Evolutionary conservation across 805 yeast species (phyloP).

Genomic region (Saccharomycopsis fibuligera): DNA sequence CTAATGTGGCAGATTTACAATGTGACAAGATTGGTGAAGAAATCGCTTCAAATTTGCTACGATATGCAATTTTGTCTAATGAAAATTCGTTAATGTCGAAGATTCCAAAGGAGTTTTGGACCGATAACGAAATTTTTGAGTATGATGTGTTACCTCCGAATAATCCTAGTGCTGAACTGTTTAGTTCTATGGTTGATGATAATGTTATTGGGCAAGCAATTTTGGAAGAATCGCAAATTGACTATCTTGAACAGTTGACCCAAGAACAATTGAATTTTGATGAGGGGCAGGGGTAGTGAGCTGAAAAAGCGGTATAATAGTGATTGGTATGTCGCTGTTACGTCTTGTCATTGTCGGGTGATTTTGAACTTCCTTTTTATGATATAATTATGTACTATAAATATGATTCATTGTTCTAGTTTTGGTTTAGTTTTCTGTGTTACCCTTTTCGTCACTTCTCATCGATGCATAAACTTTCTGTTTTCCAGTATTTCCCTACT

Average conservation of each 20-base stretch:
- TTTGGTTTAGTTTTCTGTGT: too few species aligned
- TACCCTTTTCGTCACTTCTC: too few species aligned
- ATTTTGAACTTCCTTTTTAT: too few species aligned
- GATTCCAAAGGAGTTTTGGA: constrained; percentile 58
- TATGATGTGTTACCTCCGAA: constrained; percentile 69
- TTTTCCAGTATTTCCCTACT: too few species aligned
- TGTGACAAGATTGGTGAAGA: constrained; percentile 16
- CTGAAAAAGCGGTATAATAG: too few species aligned
- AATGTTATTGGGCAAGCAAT: background rate
- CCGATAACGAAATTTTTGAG: constrained; percentile 54
- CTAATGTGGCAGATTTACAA: constrained; percentile 2
- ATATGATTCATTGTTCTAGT: too few species aligned
- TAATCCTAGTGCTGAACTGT: constrained; percentile 13
- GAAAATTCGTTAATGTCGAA: constrained; percentile 67
- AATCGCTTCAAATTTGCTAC: constrained; percentile 54
- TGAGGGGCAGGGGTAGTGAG: too few species aligned
- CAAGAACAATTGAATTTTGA: too few species aligned
- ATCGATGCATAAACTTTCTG: too few species aligned
- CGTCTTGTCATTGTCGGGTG: too few species aligned
- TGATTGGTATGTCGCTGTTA: too few species aligned
- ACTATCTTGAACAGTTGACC: background rate
- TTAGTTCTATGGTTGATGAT: constrained; percentile 13
- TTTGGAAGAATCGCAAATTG: background rate
- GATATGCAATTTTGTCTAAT: constrained; percentile 66
- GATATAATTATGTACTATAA: too few species aligned